Evolutionary conservation across 495 filamentous ascomycete species (phyloP).

Genomic region (Xylaria nigripes): DNA sequence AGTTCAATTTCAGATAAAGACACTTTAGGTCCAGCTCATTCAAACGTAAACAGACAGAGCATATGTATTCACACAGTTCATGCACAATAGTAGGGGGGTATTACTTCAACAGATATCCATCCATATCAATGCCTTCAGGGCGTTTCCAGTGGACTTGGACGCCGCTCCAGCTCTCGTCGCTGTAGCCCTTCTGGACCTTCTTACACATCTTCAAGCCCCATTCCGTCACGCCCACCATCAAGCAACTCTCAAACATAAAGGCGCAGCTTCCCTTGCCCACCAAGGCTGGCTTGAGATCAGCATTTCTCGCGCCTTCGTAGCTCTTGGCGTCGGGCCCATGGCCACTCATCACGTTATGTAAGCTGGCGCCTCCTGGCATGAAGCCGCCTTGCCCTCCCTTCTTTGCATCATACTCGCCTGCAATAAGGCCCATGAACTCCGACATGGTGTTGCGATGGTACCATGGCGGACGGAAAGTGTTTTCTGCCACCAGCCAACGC

Average conservation of each 20-base stretch:
- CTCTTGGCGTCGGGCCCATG: constrained; percentile 55
- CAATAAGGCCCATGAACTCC: constrained; percentile 70
- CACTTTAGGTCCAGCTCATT: too few species aligned
- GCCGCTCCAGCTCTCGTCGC: constrained; percentile 74
- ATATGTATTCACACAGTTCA: too few species aligned
- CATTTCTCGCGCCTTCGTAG: constrained; percentile 52
- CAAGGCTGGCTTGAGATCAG: constrained; percentile 46
- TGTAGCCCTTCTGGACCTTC: constrained; percentile 80
- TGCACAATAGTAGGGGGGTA: too few species aligned
- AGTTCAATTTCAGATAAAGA: too few species aligned
- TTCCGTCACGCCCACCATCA: constrained; percentile 87
- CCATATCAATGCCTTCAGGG: constrained; percentile 33
- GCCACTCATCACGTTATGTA: constrained; percentile 54
- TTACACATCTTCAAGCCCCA: constrained; percentile 79
- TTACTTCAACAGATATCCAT: constrained; percentile 19
- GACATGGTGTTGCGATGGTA: constrained; percentile 82
- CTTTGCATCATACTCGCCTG: constrained; percentile 54
- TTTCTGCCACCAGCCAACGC: constrained; percentile 68
- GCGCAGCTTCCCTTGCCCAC: constrained; percentile 53
- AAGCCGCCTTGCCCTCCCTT: constrained; percentile 47
- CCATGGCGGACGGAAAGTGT: constrained; percentile 76
- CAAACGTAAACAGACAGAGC: too few species aligned
- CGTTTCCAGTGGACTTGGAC: constrained; percentile 69
- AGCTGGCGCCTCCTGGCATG: constrained; percentile 46
- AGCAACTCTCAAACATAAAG: constrained; percentile 61